phyloP scores from a whole-genome alignment of 2,329 filamentous ascomycete species.

The Diatrype stigma region DNA sequence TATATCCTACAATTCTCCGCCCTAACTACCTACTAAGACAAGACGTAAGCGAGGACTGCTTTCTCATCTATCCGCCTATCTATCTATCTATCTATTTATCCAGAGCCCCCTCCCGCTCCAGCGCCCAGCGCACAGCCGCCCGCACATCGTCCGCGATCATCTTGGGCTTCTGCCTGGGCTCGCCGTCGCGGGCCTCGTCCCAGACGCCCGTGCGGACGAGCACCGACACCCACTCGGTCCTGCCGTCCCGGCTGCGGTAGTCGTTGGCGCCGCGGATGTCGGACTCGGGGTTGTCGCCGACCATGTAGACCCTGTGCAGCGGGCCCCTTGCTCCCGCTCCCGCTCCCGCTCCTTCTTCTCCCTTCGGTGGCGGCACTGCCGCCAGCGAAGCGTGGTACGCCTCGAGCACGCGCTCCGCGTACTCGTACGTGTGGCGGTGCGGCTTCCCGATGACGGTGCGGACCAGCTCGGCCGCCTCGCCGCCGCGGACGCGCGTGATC shows the following conservation, averaged over 20 bases:
- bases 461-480: conserved; percentile 51
- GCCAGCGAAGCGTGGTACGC: conserved; percentile 48
- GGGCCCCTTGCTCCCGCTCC: conserved; percentile 30
- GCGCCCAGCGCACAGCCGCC: conserved; percentile 72
- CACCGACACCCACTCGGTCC: conserved; percentile 74
- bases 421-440: conserved; percentile 70
- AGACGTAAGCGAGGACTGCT: too few species aligned
- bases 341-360: conserved; percentile 3
- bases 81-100: too few species aligned
- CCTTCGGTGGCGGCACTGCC: neutral
- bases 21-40: too few species aligned
- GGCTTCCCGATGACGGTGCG: conserved; percentile 81
- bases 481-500: conserved; percentile 45
- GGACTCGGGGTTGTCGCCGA: conserved; percentile 84
- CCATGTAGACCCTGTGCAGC: conserved; percentile 84
- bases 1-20: too few species aligned
- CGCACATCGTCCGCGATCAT: conserved; percentile 70
- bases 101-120: conserved; percentile 58
- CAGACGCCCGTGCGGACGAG: conserved; percentile 81
- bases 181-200: conserved; percentile 33
- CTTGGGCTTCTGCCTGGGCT: conserved; percentile 58
- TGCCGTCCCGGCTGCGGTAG: conserved; percentile 60
- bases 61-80: too few species aligned
- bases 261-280: conserved; percentile 86
- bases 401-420: conserved; percentile 71